Conservation (phyloP, 805 yeast species). For the Komagataella kurtzmanii region DNA sequence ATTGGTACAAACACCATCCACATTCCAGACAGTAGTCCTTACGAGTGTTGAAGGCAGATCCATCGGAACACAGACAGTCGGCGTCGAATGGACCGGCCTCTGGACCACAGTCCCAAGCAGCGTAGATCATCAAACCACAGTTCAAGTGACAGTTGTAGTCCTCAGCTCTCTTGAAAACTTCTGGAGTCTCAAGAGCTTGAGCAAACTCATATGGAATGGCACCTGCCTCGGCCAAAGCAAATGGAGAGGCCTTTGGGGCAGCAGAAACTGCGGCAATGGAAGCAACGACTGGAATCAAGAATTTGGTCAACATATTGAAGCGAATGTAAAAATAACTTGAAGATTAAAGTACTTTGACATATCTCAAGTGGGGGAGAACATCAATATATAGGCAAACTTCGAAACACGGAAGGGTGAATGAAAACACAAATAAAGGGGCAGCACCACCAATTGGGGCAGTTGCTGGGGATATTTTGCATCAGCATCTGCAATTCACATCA, state of each 20-base stretch:
- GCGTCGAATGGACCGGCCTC: conserved; percentile 17
- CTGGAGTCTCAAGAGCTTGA: conserved; percentile 13
- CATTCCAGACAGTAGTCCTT: conserved; percentile 22
- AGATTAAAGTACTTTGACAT: not conserved
- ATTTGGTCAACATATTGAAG: not conserved
- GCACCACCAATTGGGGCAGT: not conserved
- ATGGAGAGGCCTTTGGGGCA: conserved; percentile 15
- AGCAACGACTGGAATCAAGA: conserved; percentile 8
- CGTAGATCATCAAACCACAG: conserved; percentile 19
- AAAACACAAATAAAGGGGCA: not conserved
- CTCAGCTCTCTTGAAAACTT: conserved; percentile 15
- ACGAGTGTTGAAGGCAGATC: conserved; percentile 12
- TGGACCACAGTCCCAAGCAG: conserved; percentile 14
- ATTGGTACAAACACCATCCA: conserved; percentile 26
- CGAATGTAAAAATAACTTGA: not conserved
- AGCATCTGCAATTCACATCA: not conserved
- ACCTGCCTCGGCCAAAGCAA: conserved; percentile 4
- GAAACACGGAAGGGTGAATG: not conserved
- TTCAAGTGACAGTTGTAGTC: conserved; percentile 18
- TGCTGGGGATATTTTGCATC: not conserved
- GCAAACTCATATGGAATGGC: conserved; percentile 15
- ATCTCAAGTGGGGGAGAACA: not conserved
- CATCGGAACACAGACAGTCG: conserved; percentile 18
- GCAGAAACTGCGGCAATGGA: conserved; percentile 14
- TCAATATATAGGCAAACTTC: not conserved